Conservation (phyloP, 169 alveolate genomes). For the Eimeria acervulina region DNA sequence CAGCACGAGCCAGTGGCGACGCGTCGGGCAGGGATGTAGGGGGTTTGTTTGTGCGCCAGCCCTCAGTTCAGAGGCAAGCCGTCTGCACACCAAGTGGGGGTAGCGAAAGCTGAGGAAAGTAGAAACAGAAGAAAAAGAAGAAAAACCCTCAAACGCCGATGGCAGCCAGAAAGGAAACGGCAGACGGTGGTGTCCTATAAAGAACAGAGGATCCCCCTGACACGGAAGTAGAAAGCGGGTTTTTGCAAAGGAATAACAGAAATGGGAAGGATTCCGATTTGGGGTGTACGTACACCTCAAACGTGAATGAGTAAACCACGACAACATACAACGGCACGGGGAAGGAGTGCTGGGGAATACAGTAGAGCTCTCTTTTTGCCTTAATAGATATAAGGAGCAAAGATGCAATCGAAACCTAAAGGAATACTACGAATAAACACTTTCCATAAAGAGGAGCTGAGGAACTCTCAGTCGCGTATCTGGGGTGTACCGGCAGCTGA, state of each 20-base stretch:
- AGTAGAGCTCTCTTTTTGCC: not conserved
- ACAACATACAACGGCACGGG: not conserved
- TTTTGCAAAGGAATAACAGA: constrained; percentile 21
- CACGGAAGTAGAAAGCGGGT: too few species aligned
- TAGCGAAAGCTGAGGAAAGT: too few species aligned
- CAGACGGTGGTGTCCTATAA: too few species aligned
- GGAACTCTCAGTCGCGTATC: not conserved
- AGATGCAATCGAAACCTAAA: not conserved
- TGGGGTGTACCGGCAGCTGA: constrained; percentile 29
- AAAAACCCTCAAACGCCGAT: too few species aligned
- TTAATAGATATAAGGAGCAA: not conserved
- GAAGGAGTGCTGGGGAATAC: not conserved
- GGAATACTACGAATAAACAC: not conserved
- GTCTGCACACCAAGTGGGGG: too few species aligned
- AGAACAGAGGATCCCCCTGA: too few species aligned
- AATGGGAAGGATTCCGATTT: not conserved
- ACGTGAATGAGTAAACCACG: not conserved
- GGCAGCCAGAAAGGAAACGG: too few species aligned
- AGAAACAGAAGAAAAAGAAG: too few species aligned
- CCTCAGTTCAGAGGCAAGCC: too few species aligned
- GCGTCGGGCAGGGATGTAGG: too few species aligned
- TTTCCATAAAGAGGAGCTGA: not conserved
- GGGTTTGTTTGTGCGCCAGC: too few species aligned
- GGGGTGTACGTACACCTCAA: not conserved
- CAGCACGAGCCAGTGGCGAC: too few species aligned